A percentile compares a stretch with the other conserved stretches of the same genome.
phyloP scores from a whole-genome alignment of 2,329 filamentous ascomycete species.

The Elsinoe batatas region DNA sequence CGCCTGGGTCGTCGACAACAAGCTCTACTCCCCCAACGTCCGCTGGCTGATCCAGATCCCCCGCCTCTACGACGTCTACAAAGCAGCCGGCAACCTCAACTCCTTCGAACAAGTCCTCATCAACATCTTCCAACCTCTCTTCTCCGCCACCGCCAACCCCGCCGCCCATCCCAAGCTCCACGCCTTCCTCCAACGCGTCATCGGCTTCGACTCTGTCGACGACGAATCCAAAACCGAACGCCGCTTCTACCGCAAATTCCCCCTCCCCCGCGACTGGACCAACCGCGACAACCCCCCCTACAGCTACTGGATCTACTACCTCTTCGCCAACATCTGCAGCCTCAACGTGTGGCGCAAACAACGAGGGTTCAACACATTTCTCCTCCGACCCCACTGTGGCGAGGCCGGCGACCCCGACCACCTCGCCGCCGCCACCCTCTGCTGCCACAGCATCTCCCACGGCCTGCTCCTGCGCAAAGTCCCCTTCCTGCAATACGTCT shows the following conservation, averaged over 20 bases:
- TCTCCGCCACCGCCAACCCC: conserved; percentile 86
- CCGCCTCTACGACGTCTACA: conserved; percentile 91
- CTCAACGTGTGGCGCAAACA: conserved; percentile 85
- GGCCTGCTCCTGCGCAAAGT: conserved; percentile 88
- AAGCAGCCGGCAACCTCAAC: conserved; percentile 74
- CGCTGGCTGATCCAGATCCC: conserved; percentile 95
- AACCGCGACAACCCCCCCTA: conserved; percentile 95
- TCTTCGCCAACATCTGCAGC: conserved; percentile 88
- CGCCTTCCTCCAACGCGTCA: conserved; percentile 85
- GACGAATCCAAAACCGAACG: conserved; percentile 96
- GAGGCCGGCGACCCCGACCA: conserved; percentile 97
- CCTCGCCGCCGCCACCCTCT: conserved; percentile 79
- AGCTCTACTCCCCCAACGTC: conserved; percentile 94
- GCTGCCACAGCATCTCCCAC: conserved; percentile 94
- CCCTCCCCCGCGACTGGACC: conserved; percentile 77
- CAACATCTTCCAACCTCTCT: conserved; percentile 88
- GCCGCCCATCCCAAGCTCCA: conserved; percentile 84
- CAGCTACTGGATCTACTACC: conserved; percentile 97
- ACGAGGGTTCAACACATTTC: conserved; percentile 90
- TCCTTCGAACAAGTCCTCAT: conserved; percentile 82
- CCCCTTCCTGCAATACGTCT: conserved; percentile 88
- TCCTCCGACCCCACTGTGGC: conserved; percentile 86
- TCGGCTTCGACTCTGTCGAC: conserved; percentile 95
- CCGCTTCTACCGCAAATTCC: conserved; percentile 90
- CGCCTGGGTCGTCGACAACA: conserved; percentile 96